Evolutionary conservation across 2,329 filamentous ascomycete species (phyloP).

Genomic region (Geoglossum cookeanum): DNA sequence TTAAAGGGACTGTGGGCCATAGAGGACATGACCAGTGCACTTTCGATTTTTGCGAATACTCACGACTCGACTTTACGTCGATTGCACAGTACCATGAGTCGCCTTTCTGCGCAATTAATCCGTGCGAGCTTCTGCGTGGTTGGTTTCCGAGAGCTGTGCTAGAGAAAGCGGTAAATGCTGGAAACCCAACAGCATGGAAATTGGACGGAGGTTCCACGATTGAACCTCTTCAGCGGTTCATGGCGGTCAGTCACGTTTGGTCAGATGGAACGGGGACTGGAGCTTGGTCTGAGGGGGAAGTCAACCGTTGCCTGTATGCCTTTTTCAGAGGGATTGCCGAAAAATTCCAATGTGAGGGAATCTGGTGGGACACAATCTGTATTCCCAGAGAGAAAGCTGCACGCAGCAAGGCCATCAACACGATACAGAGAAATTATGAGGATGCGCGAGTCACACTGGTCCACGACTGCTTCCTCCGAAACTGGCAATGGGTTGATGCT

Average conservation of each 20-base stretch:
- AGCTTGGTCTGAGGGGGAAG: conserved; percentile 8
- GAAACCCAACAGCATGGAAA: neutral
- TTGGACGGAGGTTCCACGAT: no score
- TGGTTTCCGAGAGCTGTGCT: neutral
- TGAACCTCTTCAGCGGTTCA: conserved; percentile 16
- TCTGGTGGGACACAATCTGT: conserved; percentile 18
- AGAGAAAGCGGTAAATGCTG: neutral
- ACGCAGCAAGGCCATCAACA: conserved; percentile 8
- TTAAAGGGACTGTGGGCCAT: neutral
- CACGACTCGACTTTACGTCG: neutral
- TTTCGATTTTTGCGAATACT: neutral
- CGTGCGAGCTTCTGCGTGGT: neutral
- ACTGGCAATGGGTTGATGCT: neutral
- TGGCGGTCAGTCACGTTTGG: conserved; percentile 19
- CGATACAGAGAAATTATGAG: conserved; percentile 15
- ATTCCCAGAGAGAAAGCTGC: conserved; percentile 10
- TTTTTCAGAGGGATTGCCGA: conserved; percentile 11
- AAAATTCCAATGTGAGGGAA: conserved; percentile 9
- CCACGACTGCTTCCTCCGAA: conserved; percentile 10
- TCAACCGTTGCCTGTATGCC: conserved; percentile 14
- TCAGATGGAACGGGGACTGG: conserved; percentile 15
- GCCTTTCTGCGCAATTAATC: neutral
- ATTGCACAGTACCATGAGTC: neutral
- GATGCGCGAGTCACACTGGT: conserved; percentile 10
- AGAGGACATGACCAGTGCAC: neutral